Evolutionary conservation across 768 basidiomycete genomes (phyloP), one percentile per base, ranked within the genome.

Genomic region (Baorangia bicolor): DNA sequence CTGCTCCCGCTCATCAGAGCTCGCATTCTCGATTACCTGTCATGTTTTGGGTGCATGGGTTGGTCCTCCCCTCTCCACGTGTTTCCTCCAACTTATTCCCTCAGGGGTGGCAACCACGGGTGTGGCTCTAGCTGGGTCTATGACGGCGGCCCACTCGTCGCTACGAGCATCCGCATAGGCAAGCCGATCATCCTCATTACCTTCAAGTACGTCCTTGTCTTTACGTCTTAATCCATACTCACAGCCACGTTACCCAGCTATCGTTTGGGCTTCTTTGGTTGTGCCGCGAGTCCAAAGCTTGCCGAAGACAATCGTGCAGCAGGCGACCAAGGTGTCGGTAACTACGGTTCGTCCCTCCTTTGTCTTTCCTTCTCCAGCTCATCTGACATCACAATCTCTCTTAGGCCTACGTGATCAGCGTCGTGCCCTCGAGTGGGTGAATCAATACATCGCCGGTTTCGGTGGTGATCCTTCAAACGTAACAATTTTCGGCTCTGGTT

Each of bases 31-130:
- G 75, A 40, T 58, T 86, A 16, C 90, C 90, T 7, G 88, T 92
- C 60, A 90, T 92, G 89, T 69, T 90, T 42, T 92, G 89, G 90
- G 75, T 92, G n/a, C 90, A 92, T 72, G 90, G 90, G 89, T 91
- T 62, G 41, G 83, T 75, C 30, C 28, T 58, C 38, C 33, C 23
- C 46, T 39, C 39, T 53, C 25, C 53, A 50, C 25, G 37, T 51
- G 9, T 49, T 60, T 59, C 44, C 18, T 57, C 51, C 49, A 35
- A 40, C 66, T 74, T 21, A 69, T 52, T 56, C 45, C 30, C 50
- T 48, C 65, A 91, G 89, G 25, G 89, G 90, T 38, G 85, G 84
- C 10, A 82, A 88, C 64, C 77, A 81, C 63, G 90, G 90, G 20
- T 84, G 82, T 53, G 89, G 90, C 7, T 87, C 87, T 4, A 81